Percentiles rank a stretch among this genome's conserved stretches.
Conservation (phyloP, 768 basidiomycete genomes). For the Chlorophyllum brunneum region DNA sequence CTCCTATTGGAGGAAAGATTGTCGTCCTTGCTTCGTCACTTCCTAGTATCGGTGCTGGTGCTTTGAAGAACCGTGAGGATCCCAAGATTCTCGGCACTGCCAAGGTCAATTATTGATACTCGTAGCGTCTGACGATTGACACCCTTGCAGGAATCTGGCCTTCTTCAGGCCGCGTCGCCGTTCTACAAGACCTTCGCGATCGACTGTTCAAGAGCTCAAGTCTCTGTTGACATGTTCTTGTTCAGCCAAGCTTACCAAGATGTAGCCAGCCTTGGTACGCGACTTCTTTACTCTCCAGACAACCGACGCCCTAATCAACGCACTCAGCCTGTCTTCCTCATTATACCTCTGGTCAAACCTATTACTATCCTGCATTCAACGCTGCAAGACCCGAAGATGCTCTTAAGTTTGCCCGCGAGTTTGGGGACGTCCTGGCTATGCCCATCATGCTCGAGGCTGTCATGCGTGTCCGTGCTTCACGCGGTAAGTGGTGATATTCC, state of each 20-base stretch:
- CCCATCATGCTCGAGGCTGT: conserved; percentile 97
- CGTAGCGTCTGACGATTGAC: not conserved
- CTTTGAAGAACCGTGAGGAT: conserved; percentile 95
- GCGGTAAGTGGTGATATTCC: conserved; percentile 48
- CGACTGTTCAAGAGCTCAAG: conserved; percentile 94
- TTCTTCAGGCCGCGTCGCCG: conserved; percentile 88
- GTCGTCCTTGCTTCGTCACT: conserved; percentile 81
- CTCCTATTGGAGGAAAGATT: conserved; percentile 93
- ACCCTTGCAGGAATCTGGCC: conserved; percentile 68
- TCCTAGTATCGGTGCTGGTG: conserved; percentile 85
- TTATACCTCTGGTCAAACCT: conserved; percentile 97
- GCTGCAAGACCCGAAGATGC: conserved; percentile 93
- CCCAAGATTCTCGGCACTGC: conserved; percentile 92
- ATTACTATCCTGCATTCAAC: conserved; percentile 98
- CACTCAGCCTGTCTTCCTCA: conserved; percentile 81
- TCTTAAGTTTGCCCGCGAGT: conserved; percentile 96
- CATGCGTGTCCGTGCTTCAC: conserved; percentile 96
- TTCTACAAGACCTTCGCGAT: conserved; percentile 99
- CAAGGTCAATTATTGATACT: conserved; percentile 51
- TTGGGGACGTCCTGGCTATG: conserved; percentile 88
- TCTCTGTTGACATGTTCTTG: conserved; percentile 99
- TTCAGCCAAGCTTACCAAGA: conserved; percentile 94
- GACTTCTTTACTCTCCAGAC: not conserved
- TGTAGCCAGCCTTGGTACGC: conserved; percentile 84
- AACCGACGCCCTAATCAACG: not conserved